Conservation (phyloP, 169 alveolate genomes). For the Plasmodium falciparum region DNA sequence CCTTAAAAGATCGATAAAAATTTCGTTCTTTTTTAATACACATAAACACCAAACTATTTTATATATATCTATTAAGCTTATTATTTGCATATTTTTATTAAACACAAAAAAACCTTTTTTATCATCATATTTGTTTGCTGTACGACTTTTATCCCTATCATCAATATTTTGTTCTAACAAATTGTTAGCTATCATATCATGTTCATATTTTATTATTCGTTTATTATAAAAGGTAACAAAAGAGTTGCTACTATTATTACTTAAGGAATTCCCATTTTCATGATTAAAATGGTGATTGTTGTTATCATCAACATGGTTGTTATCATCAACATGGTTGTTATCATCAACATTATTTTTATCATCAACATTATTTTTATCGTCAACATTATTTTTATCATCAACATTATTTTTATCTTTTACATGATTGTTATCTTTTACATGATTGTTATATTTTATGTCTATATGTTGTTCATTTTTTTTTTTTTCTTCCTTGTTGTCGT, state of each 20-base stretch:
- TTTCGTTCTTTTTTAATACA: constrained; percentile 35
- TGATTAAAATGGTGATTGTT: background rate
- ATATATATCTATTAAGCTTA: constrained; percentile 22
- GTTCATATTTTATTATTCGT: constrained; percentile 16
- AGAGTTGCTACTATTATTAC: background rate
- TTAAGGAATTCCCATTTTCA: background rate
- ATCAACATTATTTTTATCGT: background rate
- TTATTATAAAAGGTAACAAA: constrained; percentile 61
- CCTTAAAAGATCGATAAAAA: constrained; percentile 32
- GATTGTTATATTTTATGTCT: background rate
- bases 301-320: background rate
- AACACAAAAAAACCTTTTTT: constrained; percentile 34
- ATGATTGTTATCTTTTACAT: too few species aligned
- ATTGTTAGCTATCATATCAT: background rate
- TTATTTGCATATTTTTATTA: constrained; percentile 48
- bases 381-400: too few species aligned
- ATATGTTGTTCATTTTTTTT: background rate
- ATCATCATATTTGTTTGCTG: background rate
- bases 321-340: background rate
- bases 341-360: background rate
- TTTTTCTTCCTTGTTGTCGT: background rate
- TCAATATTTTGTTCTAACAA: background rate
- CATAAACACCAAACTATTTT: constrained; percentile 71
- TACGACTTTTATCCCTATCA: background rate
- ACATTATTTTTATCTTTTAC: too few species aligned